Evolutionary conservation across 768 basidiomycete species (phyloP).

Genomic region (Mycena albidolilacea): DNA sequence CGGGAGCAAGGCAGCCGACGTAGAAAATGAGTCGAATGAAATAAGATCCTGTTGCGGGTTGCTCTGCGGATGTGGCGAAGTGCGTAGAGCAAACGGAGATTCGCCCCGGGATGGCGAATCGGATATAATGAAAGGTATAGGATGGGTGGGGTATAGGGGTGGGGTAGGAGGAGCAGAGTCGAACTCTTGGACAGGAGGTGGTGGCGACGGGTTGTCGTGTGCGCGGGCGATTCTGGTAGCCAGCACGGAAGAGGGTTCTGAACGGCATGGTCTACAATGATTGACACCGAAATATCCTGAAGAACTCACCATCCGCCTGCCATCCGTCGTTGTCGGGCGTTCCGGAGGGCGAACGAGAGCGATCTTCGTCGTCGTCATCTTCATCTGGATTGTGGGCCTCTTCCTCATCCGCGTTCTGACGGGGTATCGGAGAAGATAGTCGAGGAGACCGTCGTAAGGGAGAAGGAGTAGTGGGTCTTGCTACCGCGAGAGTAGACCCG

Average conservation of each 20-base stretch:
- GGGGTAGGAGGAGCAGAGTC: constrained; percentile 36
- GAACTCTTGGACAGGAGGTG: constrained; percentile 51
- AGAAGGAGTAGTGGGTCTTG: constrained; percentile 41
- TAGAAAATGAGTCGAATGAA: constrained; percentile 60
- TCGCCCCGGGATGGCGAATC: constrained; percentile 26
- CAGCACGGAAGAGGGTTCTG: constrained; percentile 79
- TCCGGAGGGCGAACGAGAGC: constrained; percentile 52
- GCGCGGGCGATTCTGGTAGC: constrained; percentile 78
- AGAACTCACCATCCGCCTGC: constrained; percentile 62
- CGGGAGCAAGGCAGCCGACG: constrained; percentile 41
- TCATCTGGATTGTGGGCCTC: constrained; percentile 46
- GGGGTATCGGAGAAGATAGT: constrained; percentile 58
- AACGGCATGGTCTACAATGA: constrained; percentile 30
- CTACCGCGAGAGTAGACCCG: constrained; percentile 47
- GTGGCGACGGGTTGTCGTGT: constrained; percentile 84
- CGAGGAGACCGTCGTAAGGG: constrained; percentile 67
- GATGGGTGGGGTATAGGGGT: constrained; percentile 14
- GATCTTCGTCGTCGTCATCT: constrained; percentile 47
- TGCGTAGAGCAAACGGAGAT: constrained; percentile 30
- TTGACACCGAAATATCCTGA: constrained; percentile 15
- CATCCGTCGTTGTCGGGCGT: constrained; percentile 65
- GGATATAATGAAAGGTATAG: constrained; percentile 34
- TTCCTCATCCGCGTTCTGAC: constrained; percentile 39
- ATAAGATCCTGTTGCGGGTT: constrained; percentile 51
- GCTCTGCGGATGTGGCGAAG: constrained; percentile 23